Conservation (phyloP, 1,139 yeast species). For the Hansenula sp. region DNA sequence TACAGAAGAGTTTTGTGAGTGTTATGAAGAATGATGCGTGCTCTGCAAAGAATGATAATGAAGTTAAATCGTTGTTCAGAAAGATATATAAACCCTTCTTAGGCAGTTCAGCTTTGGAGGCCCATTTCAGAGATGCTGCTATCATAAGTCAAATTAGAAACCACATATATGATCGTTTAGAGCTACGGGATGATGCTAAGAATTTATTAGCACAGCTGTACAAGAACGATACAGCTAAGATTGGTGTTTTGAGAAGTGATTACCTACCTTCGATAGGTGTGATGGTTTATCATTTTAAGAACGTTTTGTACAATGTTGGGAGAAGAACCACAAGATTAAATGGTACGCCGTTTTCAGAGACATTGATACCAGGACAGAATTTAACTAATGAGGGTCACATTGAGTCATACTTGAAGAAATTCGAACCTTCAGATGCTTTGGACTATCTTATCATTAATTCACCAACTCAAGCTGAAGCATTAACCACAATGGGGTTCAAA, state of each 20-base stretch:
- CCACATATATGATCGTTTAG: not conserved
- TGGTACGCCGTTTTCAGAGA: slow-evolving; percentile 8
- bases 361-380: slow-evolving; percentile 7
- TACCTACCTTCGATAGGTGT: slow-evolving; percentile 15
- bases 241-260: slow-evolving; percentile 17
- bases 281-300: slow-evolving; percentile 6
- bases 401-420: slow-evolving; percentile 7
- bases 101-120: not conserved
- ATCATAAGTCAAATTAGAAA: not conserved
- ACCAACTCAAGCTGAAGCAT: slow-evolving; percentile 16
- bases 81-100: not conserved
- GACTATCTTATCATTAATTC: slow-evolving; percentile 16
- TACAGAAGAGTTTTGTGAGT: slow-evolving; percentile 13
- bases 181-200: slow-evolving; percentile 4
- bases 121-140: not conserved
- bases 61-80: not conserved
- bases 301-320: slow-evolving; percentile 8
- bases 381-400: slow-evolving; percentile 6
- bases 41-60: not conserved
- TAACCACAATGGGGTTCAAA: slow-evolving; percentile 12
- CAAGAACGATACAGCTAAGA: not conserved
- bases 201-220: slow-evolving; percentile 4
- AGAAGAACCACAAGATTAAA: too few species aligned
- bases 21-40: slow-evolving; percentile 1
- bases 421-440: slow-evolving; percentile 1